A percentile compares a stretch with the other conserved stretches of the same genome.
Conservation (phyloP, 345 rosid genomes). For the Gossypium turneri region DNA sequence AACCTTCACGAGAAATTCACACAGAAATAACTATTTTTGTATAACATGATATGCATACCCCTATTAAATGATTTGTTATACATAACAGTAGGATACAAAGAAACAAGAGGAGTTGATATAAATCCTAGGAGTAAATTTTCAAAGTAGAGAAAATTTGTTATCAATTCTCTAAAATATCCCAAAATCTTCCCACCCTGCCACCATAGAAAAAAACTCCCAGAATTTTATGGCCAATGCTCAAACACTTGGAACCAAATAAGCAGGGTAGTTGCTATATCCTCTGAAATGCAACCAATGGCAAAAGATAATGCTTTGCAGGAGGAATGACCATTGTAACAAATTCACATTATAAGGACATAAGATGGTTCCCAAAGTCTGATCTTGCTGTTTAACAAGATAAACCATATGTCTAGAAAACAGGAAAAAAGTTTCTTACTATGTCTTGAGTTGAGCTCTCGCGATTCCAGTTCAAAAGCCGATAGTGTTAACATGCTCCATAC, state of each 20-base stretch:
- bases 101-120: background rate
- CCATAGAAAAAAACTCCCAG: background rate
- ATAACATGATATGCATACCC: background rate
- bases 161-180: background rate
- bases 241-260: background rate
- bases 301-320: background rate
- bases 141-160: background rate
- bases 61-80: background rate
- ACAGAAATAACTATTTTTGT: background rate
- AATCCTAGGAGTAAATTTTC: background rate
- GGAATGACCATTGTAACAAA: background rate
- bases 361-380: background rate
- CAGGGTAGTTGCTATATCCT: background rate
- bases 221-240: background rate
- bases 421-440: background rate
- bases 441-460: background rate
- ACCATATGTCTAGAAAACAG: background rate
- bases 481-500: conserved; percentile 31
- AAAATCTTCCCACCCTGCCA: background rate
- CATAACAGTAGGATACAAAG: background rate
- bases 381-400: background rate
- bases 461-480: background rate
- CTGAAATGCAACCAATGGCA: background rate
- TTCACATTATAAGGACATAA: background rate
- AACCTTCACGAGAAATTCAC: background rate